Conservation (phyloP, 2,329 filamentous ascomycete genomes). For the Nigrospora sphaerica region DNA sequence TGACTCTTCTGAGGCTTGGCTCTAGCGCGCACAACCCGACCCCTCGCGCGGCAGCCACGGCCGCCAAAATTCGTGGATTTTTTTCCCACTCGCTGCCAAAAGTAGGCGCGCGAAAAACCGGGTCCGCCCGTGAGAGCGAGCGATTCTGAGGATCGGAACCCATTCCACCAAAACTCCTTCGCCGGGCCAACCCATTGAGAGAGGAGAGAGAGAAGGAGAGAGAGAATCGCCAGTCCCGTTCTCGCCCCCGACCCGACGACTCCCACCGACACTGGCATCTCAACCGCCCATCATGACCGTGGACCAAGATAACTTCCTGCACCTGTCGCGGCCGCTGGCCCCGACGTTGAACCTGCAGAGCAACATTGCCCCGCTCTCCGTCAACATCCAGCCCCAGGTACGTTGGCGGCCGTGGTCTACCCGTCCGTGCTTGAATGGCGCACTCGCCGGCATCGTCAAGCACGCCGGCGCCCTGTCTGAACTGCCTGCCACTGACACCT, state of each 20-base stretch:
- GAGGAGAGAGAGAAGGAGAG: background rate
- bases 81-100: no score
- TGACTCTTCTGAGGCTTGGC: no score
- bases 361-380: slow-evolving; percentile 84
- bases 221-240: slow-evolving; percentile 1
- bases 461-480: background rate
- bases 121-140: no score
- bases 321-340: slow-evolving; percentile 87
- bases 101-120: no score
- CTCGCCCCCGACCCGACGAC: background rate
- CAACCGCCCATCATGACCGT: slow-evolving; percentile 64
- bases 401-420: slow-evolving; percentile 17
- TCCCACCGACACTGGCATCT: background rate
- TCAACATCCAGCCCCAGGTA: slow-evolving; percentile 94
- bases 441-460: background rate
- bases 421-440: no score
- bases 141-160: background rate
- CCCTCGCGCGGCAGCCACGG: no score
- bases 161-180: background rate
- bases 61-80: no score
- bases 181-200: background rate
- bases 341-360: slow-evolving; percentile 75
- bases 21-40: no score
- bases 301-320: slow-evolving; percentile 79
- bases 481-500: slow-evolving; percentile 1